Evolutionary conservation across 2,329 filamentous ascomycete genomes (phyloP).

Genomic region (Ophiobolus disseminans): DNA sequence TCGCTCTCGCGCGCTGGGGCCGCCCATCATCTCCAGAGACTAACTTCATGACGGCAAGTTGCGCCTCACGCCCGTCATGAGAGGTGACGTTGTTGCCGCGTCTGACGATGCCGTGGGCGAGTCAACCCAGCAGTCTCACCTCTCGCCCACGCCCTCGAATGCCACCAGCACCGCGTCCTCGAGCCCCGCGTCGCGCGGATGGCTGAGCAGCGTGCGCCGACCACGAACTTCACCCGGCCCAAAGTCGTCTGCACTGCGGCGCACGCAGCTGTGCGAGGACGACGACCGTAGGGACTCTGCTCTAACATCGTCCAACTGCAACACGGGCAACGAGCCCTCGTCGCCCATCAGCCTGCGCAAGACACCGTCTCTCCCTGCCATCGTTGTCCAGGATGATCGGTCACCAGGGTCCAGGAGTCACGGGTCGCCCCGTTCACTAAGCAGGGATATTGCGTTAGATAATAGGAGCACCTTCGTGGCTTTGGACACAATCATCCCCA

Average conservation of each 20-base stretch:
- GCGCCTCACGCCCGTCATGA: slow-evolving; percentile 39
- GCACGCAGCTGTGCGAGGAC: slow-evolving; percentile 38
- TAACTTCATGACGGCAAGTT: slow-evolving; percentile 39
- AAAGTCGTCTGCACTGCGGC: slow-evolving; percentile 39
- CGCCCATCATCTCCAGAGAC: slow-evolving; percentile 32
- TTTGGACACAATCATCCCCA: slow-evolving; percentile 64
- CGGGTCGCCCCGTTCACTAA: slow-evolving; percentile 13
- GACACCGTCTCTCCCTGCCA: slow-evolving; percentile 54
- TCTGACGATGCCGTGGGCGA: slow-evolving; percentile 27
- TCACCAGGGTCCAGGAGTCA: slow-evolving; percentile 8
- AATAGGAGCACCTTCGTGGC: slow-evolving; percentile 51
- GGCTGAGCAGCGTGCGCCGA: slow-evolving; percentile 47
- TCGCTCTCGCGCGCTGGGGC: slow-evolving; percentile 31
- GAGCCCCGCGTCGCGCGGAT: slow-evolving; percentile 40
- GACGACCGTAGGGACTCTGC: slow-evolving; percentile 51
- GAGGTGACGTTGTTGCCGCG: slow-evolving; percentile 36
- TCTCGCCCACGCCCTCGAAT: slow-evolving; percentile 20
- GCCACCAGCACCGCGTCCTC: slow-evolving; percentile 21
- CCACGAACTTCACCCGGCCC: slow-evolving; percentile 48
- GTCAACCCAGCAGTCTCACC: slow-evolving; percentile 8
- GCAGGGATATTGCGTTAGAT: slow-evolving; percentile 11
- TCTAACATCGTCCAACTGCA: slow-evolving; percentile 47
- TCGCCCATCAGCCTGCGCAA: slow-evolving; percentile 42
- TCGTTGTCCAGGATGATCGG: slow-evolving; percentile 53
- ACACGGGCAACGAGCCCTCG: slow-evolving; percentile 39